Percentiles rank a stretch among this genome's conserved stretches.
These are phyloP conservation scores for Ogataea polymorpha DNA, from an alignment of 805 yeast genomes.

Conservation along the genomic window DNA sequence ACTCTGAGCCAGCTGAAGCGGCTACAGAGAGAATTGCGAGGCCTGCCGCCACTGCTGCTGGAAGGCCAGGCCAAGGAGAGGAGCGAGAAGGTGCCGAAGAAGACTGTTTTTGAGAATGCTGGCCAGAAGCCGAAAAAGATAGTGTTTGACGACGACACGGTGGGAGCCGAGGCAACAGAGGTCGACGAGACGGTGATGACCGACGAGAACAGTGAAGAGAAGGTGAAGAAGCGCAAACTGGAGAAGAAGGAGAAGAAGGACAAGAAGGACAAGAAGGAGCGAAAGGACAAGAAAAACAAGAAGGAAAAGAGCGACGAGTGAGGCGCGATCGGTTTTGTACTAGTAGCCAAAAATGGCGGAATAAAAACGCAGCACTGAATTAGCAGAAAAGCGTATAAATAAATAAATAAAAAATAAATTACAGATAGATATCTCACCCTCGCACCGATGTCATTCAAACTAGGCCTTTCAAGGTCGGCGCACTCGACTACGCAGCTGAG, in stretches of 20 bases:
- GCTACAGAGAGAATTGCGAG: slow-evolving; percentile 36
- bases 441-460: slow-evolving; percentile 5
- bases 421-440: not conserved
- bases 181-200: not conserved
- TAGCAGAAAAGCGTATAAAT: no score
- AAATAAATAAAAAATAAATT: no score
- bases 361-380: no score
- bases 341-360: not conserved
- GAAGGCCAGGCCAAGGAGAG: slow-evolving; percentile 18
- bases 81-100: slow-evolving; percentile 14
- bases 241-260: slow-evolving; percentile 22
- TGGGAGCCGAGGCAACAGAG: not conserved
- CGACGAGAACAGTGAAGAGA: slow-evolving; percentile 1
- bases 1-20: slow-evolving; percentile 34
- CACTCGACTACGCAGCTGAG: slow-evolving; percentile 26
- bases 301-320: slow-evolving; percentile 2
- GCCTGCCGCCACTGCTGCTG: slow-evolving; percentile 34
- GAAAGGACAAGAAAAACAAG: slow-evolving; percentile 21
- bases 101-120: slow-evolving; percentile 18
- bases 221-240: slow-evolving; percentile 2
- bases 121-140: slow-evolving; percentile 19
- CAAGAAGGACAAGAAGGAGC: slow-evolving; percentile 12
- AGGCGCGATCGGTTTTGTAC: not conserved
- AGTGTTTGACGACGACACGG: slow-evolving; percentile 13
- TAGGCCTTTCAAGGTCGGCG: slow-evolving; percentile 21